A percentile compares a stretch with the other conserved stretches of the same genome.
Evolutionary conservation across 257 asterid species (phyloP).

Genomic region (Rehmannia glutinosa): DNA sequence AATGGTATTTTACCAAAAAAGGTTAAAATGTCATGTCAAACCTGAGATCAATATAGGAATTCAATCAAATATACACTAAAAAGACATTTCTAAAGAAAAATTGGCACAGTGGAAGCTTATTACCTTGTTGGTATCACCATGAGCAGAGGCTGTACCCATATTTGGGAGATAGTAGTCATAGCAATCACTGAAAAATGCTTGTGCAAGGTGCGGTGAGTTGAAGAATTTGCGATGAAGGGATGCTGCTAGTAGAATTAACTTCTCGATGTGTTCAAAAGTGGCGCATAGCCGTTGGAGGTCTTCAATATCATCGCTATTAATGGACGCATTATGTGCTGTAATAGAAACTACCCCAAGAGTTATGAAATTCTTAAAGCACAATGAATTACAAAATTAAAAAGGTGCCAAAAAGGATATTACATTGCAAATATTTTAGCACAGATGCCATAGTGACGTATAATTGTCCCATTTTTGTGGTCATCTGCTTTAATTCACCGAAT

Average conservation of each 20-base stretch:
- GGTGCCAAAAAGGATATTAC: constrained; percentile 26
- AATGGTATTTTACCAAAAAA: not conserved
- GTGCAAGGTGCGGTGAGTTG: constrained; percentile 67
- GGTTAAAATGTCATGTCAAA: not conserved
- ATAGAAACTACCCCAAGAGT: constrained; percentile 11
- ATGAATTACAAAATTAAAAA: not conserved
- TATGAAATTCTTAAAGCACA: not conserved
- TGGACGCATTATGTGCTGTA: constrained; percentile 43
- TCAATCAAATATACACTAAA: not conserved
- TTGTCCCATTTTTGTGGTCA: constrained; percentile 69
- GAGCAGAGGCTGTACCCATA: constrained; percentile 60
- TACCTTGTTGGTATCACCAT: constrained; percentile 47
- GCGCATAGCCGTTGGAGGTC: constrained; percentile 64
- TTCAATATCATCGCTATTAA: constrained; percentile 49
- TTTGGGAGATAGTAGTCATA: constrained; percentile 54
- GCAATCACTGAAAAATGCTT: constrained; percentile 65
- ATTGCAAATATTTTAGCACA: constrained; percentile 47
- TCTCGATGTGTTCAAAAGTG: constrained; percentile 74
- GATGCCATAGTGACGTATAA: constrained; percentile 72
- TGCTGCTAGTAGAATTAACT: constrained; percentile 60
- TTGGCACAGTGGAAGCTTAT: constrained; percentile 1
- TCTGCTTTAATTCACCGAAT: constrained; percentile 59
- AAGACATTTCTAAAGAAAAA: not conserved
- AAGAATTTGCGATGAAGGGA: constrained; percentile 75
- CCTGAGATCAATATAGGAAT: not conserved